Base-by-base conservation (phyloP, 208 protist species). In the Porcisia hertigi region DNA sequence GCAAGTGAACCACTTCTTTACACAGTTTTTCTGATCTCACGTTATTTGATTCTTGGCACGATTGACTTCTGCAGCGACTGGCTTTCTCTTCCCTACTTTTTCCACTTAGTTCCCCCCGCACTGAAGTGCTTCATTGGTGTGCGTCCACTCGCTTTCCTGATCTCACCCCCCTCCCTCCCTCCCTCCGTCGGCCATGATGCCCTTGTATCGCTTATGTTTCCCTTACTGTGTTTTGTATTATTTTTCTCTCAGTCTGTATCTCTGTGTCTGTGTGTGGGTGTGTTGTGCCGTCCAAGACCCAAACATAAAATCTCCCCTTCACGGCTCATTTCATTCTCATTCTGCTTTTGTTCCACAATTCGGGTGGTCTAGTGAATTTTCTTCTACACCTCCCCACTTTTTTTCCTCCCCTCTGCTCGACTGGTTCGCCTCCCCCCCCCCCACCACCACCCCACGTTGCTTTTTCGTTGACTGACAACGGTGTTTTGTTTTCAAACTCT, bases 71-170 rank as follows among this genome's bases (percentile, higher is more conserved):
- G 62, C n/a, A 36, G 12, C 36, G 36, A 12, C 20, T 49, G 30
- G 34, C 58, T 69, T 71, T 16, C 49, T 41, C 57, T 30, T 66
- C 74, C 67, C 67, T 66, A 53, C 34, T 62, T 20, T 30, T 20
- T 18, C 39, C 54, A 36, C 54, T 16, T 55, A 30, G 53, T 55
- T 0, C 23, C 36, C 11, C 47, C 47, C 47, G 5, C 47, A 14
- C 11, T 52, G 47, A 52, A 14, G 47, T 52, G 47, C 11, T 52
- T 52, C 47, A 52, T 14, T 52, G 65, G 23, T 67, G 14, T 67
- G 41, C 45, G 20, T 9, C 7, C 41, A 30, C 45, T 67, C 23
- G 20, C 63, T 30, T 67, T 47, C 11, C 63, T 16, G 63, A 67
- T 36, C 25, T 34, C 12, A 2, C 52, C 18, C 12, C 14, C 52